phyloP scores from a whole-genome alignment of 441 rosid species.

The Eruca vesicaria region DNA sequence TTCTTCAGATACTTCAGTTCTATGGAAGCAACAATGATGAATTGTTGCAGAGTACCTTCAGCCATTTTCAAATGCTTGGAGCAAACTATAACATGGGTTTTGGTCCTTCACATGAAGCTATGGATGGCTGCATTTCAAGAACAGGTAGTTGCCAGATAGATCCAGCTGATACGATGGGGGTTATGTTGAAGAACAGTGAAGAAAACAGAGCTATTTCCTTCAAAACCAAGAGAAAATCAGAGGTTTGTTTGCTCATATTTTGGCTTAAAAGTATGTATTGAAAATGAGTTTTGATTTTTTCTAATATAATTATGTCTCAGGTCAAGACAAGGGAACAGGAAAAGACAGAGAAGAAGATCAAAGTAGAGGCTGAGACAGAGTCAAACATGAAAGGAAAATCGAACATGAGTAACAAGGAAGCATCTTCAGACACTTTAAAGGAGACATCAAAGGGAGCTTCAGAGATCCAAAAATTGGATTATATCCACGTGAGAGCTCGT shows the following conservation, averaged over 20 bases:
- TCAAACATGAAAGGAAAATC: slow-evolving; percentile 36
- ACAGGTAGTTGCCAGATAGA: slow-evolving; percentile 41
- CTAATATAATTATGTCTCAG: slow-evolving; percentile 36
- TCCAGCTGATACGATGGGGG: slow-evolving; percentile 23
- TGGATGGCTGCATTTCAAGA: slow-evolving; percentile 39
- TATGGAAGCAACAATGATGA: slow-evolving; percentile 31
- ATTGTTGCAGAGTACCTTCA: slow-evolving; percentile 29
- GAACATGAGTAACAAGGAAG: slow-evolving; percentile 28
- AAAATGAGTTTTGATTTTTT: not conserved
- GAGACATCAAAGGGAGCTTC: slow-evolving; percentile 33
- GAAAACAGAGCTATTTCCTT: slow-evolving; percentile 19
- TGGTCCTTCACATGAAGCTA: slow-evolving; percentile 27
- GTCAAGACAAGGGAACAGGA: slow-evolving; percentile 31
- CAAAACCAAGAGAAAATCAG: slow-evolving; percentile 45
- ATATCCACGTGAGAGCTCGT: slow-evolving; percentile 55
- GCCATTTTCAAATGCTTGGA: slow-evolving; percentile 28
- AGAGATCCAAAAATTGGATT: slow-evolving; percentile 43
- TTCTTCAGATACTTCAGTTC: slow-evolving; percentile 39
- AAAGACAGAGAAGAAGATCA: slow-evolving; percentile 37
- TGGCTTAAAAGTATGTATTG: not conserved
- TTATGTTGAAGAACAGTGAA: slow-evolving; percentile 28
- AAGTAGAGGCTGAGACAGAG: slow-evolving; percentile 38
- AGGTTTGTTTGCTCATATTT: slow-evolving; percentile 38
- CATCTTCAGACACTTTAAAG: slow-evolving; percentile 35
- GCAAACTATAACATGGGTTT: slow-evolving; percentile 25